Evolutionary conservation across 2,329 filamentous ascomycete genomes (phyloP), one percentile per base, ranked within the genome.

Genomic region (Huntiella bhutanensis): DNA sequence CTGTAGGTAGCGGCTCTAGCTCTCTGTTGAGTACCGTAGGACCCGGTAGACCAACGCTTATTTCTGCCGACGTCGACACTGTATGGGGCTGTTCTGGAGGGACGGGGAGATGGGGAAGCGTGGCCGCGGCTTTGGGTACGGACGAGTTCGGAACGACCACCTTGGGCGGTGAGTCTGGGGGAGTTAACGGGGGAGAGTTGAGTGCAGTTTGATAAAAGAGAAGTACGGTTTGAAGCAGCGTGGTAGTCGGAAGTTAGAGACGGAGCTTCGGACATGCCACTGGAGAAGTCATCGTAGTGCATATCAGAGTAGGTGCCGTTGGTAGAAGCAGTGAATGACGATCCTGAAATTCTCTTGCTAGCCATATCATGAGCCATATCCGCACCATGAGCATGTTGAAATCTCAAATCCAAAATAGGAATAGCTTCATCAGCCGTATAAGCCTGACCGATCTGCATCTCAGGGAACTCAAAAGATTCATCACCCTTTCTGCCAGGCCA

Each of bases 31-130:
- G 75, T 70, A 15, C 70, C 76, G 50, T 79, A 83, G 3, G 78
- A 82, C 11, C 80, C 80, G 3, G 81, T 85, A 15, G 81, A 85
- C 80, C 81, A 86, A 53, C 81, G 69, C 66, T 85, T 84, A 57
- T 69, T 75, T 51, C 78, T 71, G 40, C 67, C 68, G 45, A 68
- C 71, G 40, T 84, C 80, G 43, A 83, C 68, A 43, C 65, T 77
- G 61, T 85, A 85, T 1, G 81, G 81, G 13, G 75, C 77, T 36
- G 79, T 73, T 51, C 80, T 73, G 46, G 69, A 75, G 32, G 75
- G 76, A 39, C 80, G 71, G 16, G 81, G 79, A 32, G 80, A 82
- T 34, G 80, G 79, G 40, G 80, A 83, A 10, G 78, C 77, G 36
- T 79, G 71, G 16, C 79, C 77, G 45, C 80, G 73, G 59, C 78